Base-by-base conservation (phyloP, 371 early-diverging fungal genomes). In the Rhizopus sp. region DNA sequence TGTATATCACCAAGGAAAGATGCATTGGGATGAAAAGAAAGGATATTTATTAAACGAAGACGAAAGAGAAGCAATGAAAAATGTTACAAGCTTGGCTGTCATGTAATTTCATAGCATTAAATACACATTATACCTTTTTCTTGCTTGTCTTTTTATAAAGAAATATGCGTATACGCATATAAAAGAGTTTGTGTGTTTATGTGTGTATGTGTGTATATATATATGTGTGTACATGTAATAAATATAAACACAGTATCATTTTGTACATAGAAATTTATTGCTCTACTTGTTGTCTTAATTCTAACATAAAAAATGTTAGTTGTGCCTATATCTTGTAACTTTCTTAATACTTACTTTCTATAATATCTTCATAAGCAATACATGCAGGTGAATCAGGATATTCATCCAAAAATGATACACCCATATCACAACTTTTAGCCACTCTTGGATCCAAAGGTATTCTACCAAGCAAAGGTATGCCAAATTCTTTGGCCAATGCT, bases 401-500 rank as follows among this genome's bases (percentile, higher is more conserved):
- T 37, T 87, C 82, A 44, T 95, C 96, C 69, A 94, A 49, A 66
- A 95, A 95, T 1, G 93, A 90, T 3, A 88, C 63, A 7, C 97
- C 97, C 63, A 80, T 77, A 71, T 97, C 97, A 57, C 93, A 93
- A 10, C 91, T 57, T 42, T 69, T 66, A 50, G 80, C 95, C 17
- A 97, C 93, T 34, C 93, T 67, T 44, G 97, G 98, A 70, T 96
- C 97, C 37, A 96, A 75, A 15, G 98, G 97, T 57, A 96, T 94
- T 16, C 80, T 64, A 17, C 97, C 99, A 41, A 98, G 73, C 50
- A 94, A 84, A 0, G 82, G 78, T 13, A 94, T 73, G 5, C 78
- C 75, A 38, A 92, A 78, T 53, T 95, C 95, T 49, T 75, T 77
- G 8, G 91, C 89, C 79, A 98, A 82, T 55, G 84, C 80, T 34